A percentile compares a stretch with the other conserved stretches of the same genome.
phyloP scores from a whole-genome alignment of 1,139 yeast species.

The Zygoascus sp. region DNA sequence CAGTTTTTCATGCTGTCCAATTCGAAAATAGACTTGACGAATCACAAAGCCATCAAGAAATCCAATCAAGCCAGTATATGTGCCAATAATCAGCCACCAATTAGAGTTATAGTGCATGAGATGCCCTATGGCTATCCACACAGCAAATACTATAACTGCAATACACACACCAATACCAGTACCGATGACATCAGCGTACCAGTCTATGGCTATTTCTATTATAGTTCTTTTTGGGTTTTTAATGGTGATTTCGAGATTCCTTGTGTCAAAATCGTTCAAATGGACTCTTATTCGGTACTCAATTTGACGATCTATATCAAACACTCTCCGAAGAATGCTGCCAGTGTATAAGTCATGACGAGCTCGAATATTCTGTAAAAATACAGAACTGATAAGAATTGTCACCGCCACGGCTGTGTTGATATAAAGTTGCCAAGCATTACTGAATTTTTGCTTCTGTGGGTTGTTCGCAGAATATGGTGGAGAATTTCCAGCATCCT shows the following conservation, averaged over 20 bases:
- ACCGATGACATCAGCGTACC: constrained; percentile 41
- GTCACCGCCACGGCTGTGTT: constrained; percentile 40
- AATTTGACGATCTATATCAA: constrained; percentile 31
- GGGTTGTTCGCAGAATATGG: background rate
- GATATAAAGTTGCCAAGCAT: constrained; percentile 40
- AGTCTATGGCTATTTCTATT: constrained; percentile 14
- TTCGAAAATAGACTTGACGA: constrained; percentile 33
- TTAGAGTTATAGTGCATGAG: constrained; percentile 35
- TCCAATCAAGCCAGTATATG: constrained; percentile 41
- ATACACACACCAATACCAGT: constrained; percentile 39
- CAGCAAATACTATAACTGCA: constrained; percentile 33
- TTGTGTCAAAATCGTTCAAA: constrained; percentile 26
- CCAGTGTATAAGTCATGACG: constrained; percentile 34
- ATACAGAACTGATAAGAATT: constrained; percentile 33
- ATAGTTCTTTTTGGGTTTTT: constrained; percentile 26
- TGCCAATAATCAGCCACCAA: constrained; percentile 44
- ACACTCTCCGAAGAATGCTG: constrained; percentile 26
- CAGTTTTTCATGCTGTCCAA: constrained; percentile 1
- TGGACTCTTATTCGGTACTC: constrained; percentile 29
- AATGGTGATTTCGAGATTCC: constrained; percentile 26
- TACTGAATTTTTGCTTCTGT: constrained; percentile 29
- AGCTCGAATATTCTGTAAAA: constrained; percentile 38
- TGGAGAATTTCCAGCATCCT: background rate
- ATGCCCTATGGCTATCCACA: constrained; percentile 38
- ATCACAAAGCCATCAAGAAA: constrained; percentile 40